Conservation (phyloP, 345 rosid species). For the Populus euphratica region DNA sequence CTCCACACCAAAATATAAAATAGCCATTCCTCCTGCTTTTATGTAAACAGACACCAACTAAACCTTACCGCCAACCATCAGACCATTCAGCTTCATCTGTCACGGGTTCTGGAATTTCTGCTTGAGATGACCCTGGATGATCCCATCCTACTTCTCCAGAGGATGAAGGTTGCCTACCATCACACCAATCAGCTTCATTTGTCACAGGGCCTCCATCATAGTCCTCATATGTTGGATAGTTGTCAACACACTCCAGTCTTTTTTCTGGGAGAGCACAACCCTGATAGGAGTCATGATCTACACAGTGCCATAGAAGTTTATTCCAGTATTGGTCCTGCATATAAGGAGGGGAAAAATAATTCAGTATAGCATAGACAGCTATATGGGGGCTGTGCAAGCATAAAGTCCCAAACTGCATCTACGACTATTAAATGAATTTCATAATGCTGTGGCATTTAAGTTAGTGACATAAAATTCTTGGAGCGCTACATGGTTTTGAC, state of each 20-base stretch:
- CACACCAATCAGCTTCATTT: background rate
- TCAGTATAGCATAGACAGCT: too few relatives aligned
- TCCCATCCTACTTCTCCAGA: conserved; percentile 32
- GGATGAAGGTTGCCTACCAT: conserved; percentile 8
- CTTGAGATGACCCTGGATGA: conserved; percentile 18
- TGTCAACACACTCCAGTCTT: background rate
- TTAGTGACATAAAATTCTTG: background rate
- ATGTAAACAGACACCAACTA: background rate
- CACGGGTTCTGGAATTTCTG: conserved; percentile 29
- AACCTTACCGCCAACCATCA: conserved; percentile 57
- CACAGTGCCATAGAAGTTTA: conserved; percentile 24
- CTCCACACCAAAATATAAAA: background rate
- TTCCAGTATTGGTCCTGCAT: conserved; percentile 22
- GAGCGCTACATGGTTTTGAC: background rate
- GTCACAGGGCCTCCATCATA: conserved; percentile 11
- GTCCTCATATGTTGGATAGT: conserved; percentile 15
- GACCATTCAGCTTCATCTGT: conserved; percentile 68
- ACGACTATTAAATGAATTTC: background rate
- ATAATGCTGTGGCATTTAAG: background rate
- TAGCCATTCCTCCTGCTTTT: background rate
- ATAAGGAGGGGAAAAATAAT: too few relatives aligned
- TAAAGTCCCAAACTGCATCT: background rate
- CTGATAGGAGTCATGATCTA: conserved; percentile 20
- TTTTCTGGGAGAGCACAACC: conserved; percentile 26
- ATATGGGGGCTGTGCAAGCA: background rate